These are phyloP conservation scores for Melocanna baccifera DNA, from an alignment of 176 grass and related monocot genomes.

Conservation along the genomic window DNA sequence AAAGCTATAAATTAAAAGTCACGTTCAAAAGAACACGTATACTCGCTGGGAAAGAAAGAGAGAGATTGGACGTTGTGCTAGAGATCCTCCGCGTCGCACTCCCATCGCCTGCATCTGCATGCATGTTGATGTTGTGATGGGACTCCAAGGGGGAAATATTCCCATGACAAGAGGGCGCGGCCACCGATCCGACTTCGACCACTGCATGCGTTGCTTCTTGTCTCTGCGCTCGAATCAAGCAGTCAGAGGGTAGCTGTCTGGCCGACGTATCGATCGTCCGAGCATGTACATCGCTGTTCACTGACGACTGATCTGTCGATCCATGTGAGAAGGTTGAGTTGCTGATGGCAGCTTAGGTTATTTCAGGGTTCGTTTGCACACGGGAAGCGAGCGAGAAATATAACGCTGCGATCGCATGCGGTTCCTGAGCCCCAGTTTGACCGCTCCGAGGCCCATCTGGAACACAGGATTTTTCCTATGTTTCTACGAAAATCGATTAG, in stretches of 20 bases:
- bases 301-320: neutral
- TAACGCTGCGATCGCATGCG: too few species aligned
- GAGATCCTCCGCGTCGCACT: neutral
- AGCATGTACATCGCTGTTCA: neutral
- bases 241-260: neutral
- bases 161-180: constrained; percentile 37
- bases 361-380: too few species aligned
- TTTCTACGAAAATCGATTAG: too few species aligned
- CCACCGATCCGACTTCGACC: neutral
- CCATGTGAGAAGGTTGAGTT: too few species aligned
- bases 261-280: neutral
- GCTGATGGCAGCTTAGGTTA: too few species aligned
- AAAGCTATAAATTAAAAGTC: too few species aligned
- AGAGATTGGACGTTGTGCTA: neutral
- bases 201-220: neutral
- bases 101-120: neutral
- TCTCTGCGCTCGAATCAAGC: neutral
- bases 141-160: constrained; percentile 20
- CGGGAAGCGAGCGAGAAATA: too few species aligned
- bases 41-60: too few species aligned
- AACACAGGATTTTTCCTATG: neutral
- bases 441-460: neutral
- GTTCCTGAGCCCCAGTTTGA: neutral
- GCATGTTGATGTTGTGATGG: constrained; percentile 9
- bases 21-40: too few species aligned